A percentile compares a stretch with the other conserved stretches of the same genome.
These are phyloP conservation scores for Amanita rubescens DNA, from an alignment of 768 basidiomycete genomes.

Conservation along the genomic window DNA sequence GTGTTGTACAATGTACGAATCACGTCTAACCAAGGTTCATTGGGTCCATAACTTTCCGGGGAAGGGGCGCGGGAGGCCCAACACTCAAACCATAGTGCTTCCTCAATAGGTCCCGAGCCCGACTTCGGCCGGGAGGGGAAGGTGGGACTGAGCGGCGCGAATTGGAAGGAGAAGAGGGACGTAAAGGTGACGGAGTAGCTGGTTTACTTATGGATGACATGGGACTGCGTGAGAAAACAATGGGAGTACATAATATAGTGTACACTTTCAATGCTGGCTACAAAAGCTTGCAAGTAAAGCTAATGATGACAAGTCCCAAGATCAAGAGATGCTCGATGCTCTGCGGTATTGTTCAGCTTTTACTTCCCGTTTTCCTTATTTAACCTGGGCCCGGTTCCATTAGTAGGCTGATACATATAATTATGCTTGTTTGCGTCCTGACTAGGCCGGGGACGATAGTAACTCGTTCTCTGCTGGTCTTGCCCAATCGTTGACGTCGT, in stretches of 20 bases:
- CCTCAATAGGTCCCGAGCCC: constrained; percentile 70
- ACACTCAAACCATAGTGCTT: constrained; percentile 84
- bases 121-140: constrained; percentile 36
- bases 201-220: constrained; percentile 10
- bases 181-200: constrained; percentile 37
- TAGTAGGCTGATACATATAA: constrained; percentile 42
- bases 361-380: constrained; percentile 27
- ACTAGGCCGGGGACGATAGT: constrained; percentile 45
- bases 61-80: constrained; percentile 57
- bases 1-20: background rate
- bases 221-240: background rate
- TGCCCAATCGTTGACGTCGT: constrained; percentile 25
- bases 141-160: constrained; percentile 21
- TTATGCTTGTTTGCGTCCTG: constrained; percentile 23
- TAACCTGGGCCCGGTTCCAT: constrained; percentile 23
- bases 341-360: background rate
- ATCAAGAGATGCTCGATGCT: constrained; percentile 3
- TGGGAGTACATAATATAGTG: background rate
- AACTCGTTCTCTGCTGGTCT: constrained; percentile 42
- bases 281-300: background rate
- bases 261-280: background rate
- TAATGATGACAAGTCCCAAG: constrained; percentile 3
- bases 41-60: constrained; percentile 55
- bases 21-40: constrained; percentile 62
- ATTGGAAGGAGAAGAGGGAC: constrained; percentile 26